phyloP scores from a whole-genome alignment of 257 asterid genomes.

The Nicotiana paniculata region DNA sequence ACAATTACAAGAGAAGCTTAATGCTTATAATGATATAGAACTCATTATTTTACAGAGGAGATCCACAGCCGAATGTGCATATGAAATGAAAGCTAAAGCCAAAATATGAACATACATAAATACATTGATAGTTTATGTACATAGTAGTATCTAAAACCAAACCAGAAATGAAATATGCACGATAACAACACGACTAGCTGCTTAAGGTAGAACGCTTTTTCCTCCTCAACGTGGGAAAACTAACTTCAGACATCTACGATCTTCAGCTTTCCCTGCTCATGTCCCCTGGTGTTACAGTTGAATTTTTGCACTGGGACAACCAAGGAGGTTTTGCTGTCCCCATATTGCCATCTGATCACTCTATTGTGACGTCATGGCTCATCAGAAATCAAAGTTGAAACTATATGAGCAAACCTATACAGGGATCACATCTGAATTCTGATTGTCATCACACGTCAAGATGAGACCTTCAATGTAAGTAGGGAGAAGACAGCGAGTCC shows the following conservation, averaged over 20 bases:
- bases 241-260: not conserved
- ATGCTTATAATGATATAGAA: not conserved
- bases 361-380: not conserved
- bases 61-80: not conserved
- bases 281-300: not conserved
- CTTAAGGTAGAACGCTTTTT: not conserved
- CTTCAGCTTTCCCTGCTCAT: not conserved
- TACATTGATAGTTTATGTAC: conserved; percentile 1
- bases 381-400: not conserved
- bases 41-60: not conserved
- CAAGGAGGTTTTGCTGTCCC: not conserved
- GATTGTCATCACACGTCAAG: conserved; percentile 27
- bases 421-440: conserved; percentile 38
- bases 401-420: conserved; percentile 29
- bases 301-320: not conserved
- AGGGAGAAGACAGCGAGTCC: conserved; percentile 39
- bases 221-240: conserved; percentile 1
- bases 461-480: conserved; percentile 38
- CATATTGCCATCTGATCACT: not conserved
- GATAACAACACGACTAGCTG: conserved; percentile 3
- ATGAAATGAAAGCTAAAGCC: not conserved
- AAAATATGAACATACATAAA: conserved; percentile 3
- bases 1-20: not conserved
- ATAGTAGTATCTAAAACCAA: conserved; percentile 2
- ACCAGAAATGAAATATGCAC: not conserved